A percentile compares a stretch with the other conserved stretches of the same genome.
phyloP scores from a whole-genome alignment of 2,329 filamentous ascomycete genomes.

The Colletotrichum ledebouriae region DNA sequence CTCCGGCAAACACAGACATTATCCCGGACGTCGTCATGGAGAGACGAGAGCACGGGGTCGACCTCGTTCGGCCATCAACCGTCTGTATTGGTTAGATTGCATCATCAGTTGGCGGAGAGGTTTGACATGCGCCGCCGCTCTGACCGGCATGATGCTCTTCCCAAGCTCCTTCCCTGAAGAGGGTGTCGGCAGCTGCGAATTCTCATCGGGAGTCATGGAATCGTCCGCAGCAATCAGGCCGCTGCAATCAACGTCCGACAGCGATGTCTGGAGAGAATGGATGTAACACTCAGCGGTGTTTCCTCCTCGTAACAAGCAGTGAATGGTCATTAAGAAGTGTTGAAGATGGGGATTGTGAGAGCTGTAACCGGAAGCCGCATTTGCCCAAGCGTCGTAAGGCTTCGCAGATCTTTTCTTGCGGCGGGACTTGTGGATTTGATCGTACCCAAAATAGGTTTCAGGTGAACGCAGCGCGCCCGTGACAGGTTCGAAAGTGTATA shows the following conservation, averaged over 20 bases:
- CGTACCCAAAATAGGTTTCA: slow-evolving; percentile 9
- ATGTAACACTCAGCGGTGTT: neutral
- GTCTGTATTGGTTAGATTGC: neutral
- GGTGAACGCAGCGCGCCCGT: neutral
- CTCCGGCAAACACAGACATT: neutral
- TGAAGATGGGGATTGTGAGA: neutral
- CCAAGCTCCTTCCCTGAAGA: slow-evolving; percentile 24
- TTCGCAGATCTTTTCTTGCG: slow-evolving; percentile 5
- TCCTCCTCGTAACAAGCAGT: neutral
- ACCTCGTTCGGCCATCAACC: neutral
- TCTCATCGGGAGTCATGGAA: slow-evolving; percentile 3
- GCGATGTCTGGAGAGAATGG: neutral
- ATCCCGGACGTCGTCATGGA: neutral
- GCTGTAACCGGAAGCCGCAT: slow-evolving; percentile 3
- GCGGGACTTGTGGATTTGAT: neutral
- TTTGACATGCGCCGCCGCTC: neutral
- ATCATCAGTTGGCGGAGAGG: neutral
- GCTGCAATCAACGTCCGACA: slow-evolving; percentile 10
- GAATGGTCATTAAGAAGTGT: neutral
- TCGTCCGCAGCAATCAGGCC: neutral
- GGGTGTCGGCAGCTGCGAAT: neutral
- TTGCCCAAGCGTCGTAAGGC: neutral
- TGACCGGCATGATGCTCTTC: neutral
- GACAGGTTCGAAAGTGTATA: too few species aligned
- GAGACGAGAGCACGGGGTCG: neutral